Conservation (phyloP, 305 asterid species). For the Solanum chacoense region DNA sequence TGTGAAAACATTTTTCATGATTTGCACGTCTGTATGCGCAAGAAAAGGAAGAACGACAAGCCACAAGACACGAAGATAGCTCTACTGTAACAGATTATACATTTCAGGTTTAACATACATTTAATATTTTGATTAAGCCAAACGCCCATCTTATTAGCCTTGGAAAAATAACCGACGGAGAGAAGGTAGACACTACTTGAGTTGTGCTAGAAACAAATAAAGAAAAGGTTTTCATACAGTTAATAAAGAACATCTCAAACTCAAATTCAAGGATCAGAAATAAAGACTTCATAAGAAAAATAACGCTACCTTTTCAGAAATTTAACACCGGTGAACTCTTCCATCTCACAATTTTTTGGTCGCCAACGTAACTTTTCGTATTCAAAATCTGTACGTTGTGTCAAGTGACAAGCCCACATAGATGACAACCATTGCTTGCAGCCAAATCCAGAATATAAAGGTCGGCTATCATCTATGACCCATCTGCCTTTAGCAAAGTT, state of each 20-base stretch:
- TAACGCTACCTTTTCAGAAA: constrained; percentile 52
- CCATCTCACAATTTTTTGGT: constrained; percentile 71
- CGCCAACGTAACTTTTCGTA: constrained; percentile 81
- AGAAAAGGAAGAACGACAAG: background rate
- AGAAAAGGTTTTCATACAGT: background rate
- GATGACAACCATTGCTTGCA: constrained; percentile 91
- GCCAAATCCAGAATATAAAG: constrained; percentile 76
- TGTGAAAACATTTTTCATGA: background rate
- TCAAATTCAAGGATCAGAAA: background rate
- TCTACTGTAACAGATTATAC: background rate
- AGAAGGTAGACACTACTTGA: background rate
- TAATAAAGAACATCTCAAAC: background rate
- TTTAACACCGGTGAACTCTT: constrained; percentile 54
- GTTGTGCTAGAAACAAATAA: background rate
- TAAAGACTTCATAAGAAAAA: constrained; percentile 5
- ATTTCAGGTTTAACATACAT: background rate
- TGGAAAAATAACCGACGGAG: background rate
- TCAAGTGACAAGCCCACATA: constrained; percentile 97
- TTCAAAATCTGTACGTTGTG: constrained; percentile 86
- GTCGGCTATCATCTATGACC: constrained; percentile 50
- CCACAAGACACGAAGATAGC: background rate
- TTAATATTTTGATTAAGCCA: background rate
- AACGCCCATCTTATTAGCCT: background rate
- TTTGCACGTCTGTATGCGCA: background rate
- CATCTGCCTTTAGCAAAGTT: constrained; percentile 77